Percentiles rank a stretch among this genome's conserved stretches.
Conservation (phyloP, 805 yeast genomes). For the Tetrapisispora taiwanensis region DNA sequence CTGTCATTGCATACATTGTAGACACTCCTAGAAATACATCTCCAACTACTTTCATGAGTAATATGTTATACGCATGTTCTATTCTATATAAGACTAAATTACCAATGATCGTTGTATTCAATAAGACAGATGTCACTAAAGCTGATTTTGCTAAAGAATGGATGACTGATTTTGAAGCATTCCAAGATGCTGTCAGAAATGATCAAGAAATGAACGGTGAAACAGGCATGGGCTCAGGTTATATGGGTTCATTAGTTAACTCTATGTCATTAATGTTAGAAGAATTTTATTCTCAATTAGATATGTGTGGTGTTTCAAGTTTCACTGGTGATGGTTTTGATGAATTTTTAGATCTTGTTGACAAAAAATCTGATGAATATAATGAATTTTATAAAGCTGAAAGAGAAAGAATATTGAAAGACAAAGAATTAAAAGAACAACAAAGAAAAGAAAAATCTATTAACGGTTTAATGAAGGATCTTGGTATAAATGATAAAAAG, state of each 20-base stretch:
- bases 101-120: slow-evolving; percentile 94
- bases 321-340: slow-evolving; percentile 92
- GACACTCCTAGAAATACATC: slow-evolving; percentile 93
- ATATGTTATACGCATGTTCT: slow-evolving; percentile 97
- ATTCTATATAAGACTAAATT: slow-evolving; percentile 89
- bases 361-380: slow-evolving; percentile 78
- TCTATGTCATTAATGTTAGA: slow-evolving; percentile 94
- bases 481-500: slow-evolving; percentile 44
- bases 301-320: slow-evolving; percentile 86
- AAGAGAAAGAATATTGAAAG: slow-evolving; percentile 68
- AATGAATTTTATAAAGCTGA: slow-evolving; percentile 75
- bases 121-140: slow-evolving; percentile 81
- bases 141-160: slow-evolving; percentile 87
- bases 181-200: slow-evolving; percentile 65
- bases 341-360: slow-evolving; percentile 77
- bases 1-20: slow-evolving; percentile 88
- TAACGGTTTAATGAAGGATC: slow-evolving; percentile 70
- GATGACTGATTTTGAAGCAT: slow-evolving; percentile 94
- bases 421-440: slow-evolving; percentile 68
- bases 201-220: slow-evolving; percentile 57
- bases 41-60: slow-evolving; percentile 95
- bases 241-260: slow-evolving; percentile 87
- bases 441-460: slow-evolving; percentile 61
- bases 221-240: slow-evolving; percentile 55
- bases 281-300: slow-evolving; percentile 87